Conservation (phyloP, 345 rosid species). For the Populus euphratica region DNA sequence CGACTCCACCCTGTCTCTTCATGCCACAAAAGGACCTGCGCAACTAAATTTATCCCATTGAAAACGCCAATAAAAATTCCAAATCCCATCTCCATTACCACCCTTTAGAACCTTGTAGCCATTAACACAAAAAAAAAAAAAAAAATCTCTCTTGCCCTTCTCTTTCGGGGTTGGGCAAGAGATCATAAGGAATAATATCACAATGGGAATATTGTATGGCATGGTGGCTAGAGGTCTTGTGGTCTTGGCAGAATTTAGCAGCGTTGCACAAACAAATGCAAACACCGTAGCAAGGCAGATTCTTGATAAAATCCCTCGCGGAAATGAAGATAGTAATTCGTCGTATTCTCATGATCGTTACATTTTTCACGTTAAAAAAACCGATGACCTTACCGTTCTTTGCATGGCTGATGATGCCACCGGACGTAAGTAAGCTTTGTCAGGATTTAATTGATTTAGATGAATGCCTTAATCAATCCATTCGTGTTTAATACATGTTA, state of each 20-base stretch:
- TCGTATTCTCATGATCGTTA: slow-evolving; percentile 45
- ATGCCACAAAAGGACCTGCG: not conserved
- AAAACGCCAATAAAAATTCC: not conserved
- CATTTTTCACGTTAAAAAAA: slow-evolving; percentile 48
- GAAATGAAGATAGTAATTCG: slow-evolving; percentile 23
- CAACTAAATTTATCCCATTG: not conserved
- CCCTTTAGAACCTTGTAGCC: not conserved
- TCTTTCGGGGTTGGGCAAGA: no score
- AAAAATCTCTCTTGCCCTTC: no score
- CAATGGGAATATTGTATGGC: slow-evolving; percentile 47
- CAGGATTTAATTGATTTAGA: no score
- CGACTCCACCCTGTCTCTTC: not conserved
- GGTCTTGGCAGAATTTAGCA: slow-evolving; percentile 48
- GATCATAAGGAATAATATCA: no score
- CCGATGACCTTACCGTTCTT: slow-evolving; percentile 47
- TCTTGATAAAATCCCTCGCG: slow-evolving; percentile 31
- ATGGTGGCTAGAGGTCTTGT: slow-evolving; percentile 50
- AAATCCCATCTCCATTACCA: not conserved
- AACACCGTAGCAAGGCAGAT: slow-evolving; percentile 37
- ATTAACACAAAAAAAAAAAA: no score
- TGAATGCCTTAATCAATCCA: not conserved
- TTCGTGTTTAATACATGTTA: no score
- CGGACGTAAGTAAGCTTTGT: slow-evolving; percentile 21
- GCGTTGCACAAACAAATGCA: slow-evolving; percentile 35
- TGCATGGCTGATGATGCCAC: slow-evolving; percentile 46